Evolutionary conservation across 2,329 filamentous ascomycete species (phyloP), one percentile per base, ranked within the genome.

Genomic region (Neonectria coccinea): DNA sequence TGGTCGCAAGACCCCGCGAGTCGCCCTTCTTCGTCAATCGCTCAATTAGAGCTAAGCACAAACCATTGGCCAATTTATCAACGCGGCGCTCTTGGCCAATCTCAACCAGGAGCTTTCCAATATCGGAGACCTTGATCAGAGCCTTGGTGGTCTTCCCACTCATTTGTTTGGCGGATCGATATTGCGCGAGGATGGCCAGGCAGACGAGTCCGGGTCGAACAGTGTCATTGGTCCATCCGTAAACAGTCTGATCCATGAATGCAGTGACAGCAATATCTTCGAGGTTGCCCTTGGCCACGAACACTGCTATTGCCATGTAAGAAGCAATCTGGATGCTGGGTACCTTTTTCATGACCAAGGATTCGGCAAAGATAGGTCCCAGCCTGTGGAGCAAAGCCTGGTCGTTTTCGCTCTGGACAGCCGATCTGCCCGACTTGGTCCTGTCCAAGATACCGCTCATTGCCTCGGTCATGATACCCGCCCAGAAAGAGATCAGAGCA

Each of bases 271-370:
- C 88, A 61, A 87, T 87, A 72, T 98, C 94, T 51, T 92, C 88
- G 14, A 98, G 84, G 52, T 88, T 86, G 1, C 91, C 90, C 79
- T 97, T 97, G 53, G 92, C 90, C 7, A 93, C 94, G 66, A 98
- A 86, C 53, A 98, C 89, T 7, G 93, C 89, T 60, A 94, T 86
- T 20, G 97, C 89, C 91, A 97, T 97, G 78, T 97, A 98, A 62
- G 92, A 94, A 16, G 92, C 94, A 65, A 97, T 87, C 69, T 94
- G 92, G 45, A 97, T 83, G 66, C 95, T 92, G 1, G 93, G 88
- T 0, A 91, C 89, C 65, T 91, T 89, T 72, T 89, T 89, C 82
- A 95, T 86, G 9, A 90, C 85, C 65, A 98, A 85, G 1, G 91
- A 92, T 67, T 92, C 90, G 65, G 93, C 92, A 33, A 99, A 84